A percentile compares a stretch with the other conserved stretches of the same genome.
Conservation (phyloP, 305 asterid species). For the Ajuga reptans region DNA sequence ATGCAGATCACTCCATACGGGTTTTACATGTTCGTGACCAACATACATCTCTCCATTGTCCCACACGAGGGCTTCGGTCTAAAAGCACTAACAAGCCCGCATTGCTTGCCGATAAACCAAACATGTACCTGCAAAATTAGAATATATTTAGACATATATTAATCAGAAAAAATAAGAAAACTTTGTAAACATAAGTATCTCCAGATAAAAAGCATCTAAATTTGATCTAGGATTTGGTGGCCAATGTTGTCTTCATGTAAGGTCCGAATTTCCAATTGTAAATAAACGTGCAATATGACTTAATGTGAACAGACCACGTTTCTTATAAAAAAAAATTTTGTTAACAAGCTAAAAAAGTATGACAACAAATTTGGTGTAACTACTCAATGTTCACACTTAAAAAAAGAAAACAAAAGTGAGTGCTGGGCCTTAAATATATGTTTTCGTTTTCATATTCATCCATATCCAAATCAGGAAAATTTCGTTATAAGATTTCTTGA, state of each 20-base stretch:
- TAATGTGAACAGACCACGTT: too few relatives aligned
- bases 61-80: conserved; percentile 57
- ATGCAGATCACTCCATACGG: neutral
- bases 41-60: conserved; percentile 54
- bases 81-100: conserved; percentile 67
- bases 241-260: neutral
- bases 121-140: conserved; percentile 49
- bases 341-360: too few relatives aligned
- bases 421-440: neutral
- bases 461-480: neutral
- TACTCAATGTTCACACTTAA: too few relatives aligned
- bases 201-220: neutral
- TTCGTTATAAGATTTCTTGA: neutral
- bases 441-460: neutral
- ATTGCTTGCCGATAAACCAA: conserved; percentile 57
- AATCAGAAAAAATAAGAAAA: conserved; percentile 3
- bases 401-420: neutral
- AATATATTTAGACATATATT: too few relatives aligned
- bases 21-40: conserved; percentile 36
- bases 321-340: too few relatives aligned
- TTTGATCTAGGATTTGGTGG: neutral
- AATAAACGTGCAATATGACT: too few relatives aligned
- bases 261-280: neutral
- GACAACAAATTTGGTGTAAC: too few relatives aligned
- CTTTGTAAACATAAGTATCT: neutral